Percentiles rank a stretch among this genome's conserved stretches.
Evolutionary conservation across 345 rosid species (phyloP).

Genomic region (Gossypium bickii): DNA sequence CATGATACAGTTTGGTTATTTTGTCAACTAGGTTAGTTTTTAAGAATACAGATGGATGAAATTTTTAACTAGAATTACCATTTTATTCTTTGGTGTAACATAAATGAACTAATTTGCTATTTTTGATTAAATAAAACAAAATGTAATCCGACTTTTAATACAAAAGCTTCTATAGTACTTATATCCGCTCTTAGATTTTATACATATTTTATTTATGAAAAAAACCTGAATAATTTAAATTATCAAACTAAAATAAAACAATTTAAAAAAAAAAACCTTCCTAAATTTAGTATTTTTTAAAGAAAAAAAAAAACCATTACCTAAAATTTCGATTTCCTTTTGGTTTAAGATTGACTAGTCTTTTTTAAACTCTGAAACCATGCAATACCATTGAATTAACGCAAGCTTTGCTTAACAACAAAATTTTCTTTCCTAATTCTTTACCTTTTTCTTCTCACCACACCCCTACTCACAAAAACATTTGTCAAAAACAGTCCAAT

Average conservation of each 20-base stretch:
- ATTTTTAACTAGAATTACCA: too few relatives aligned
- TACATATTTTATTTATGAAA: not conserved
- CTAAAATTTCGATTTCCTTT: slow-evolving; percentile 30
- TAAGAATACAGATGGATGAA: too few relatives aligned
- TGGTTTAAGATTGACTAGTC: slow-evolving; percentile 16
- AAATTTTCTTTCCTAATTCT: slow-evolving; percentile 7
- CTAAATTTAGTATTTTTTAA: not conserved
- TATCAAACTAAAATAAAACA: not conserved
- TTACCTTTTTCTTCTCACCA: slow-evolving; percentile 24
- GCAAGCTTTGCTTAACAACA: slow-evolving; percentile 32
- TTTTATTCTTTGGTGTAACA: too few relatives aligned
- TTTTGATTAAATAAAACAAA: too few relatives aligned
- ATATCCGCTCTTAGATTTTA: too few relatives aligned
- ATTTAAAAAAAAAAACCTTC: not conserved
- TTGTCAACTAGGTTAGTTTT: too few relatives aligned
- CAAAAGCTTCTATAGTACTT: fast-evolving
- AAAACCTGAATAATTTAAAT: not conserved
- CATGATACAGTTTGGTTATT: too few relatives aligned
- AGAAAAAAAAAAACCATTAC: not conserved
- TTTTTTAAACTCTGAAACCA: not conserved
- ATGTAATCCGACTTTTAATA: too few relatives aligned
- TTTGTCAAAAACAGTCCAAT: slow-evolving; percentile 26
- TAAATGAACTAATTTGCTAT: too few relatives aligned
- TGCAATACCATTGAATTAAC: slow-evolving; percentile 32
- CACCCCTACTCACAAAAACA: slow-evolving; percentile 17